Conservation (phyloP, 495 filamentous ascomycete species). For the Penicillium flavigenum region DNA sequence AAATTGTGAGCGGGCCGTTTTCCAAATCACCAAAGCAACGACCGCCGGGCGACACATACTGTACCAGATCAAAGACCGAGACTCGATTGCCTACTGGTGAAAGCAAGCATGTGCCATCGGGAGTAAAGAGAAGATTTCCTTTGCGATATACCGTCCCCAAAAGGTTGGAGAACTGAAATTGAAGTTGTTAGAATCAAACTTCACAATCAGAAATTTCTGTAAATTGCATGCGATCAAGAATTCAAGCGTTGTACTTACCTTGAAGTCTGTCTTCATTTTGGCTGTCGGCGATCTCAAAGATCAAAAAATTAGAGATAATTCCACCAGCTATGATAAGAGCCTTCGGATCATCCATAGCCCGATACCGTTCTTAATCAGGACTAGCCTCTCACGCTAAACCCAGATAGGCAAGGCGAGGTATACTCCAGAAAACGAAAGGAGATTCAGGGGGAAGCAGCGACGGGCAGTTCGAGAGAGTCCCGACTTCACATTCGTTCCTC, state of each 20-base stretch:
- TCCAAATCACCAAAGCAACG: background rate
- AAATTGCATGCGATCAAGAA: background rate
- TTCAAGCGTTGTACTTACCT: slow-evolving; percentile 51
- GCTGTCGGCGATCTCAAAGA: slow-evolving; percentile 30
- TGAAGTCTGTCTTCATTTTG: slow-evolving; percentile 95
- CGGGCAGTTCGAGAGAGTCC: slow-evolving; percentile 20
- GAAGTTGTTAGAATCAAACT: background rate
- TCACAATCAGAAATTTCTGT: background rate
- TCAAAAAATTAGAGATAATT: slow-evolving; percentile 29
- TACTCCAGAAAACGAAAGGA: slow-evolving; percentile 41
- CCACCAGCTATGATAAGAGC: slow-evolving; percentile 25
- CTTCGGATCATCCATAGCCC: slow-evolving; percentile 28
- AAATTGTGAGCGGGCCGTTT: slow-evolving; percentile 8
- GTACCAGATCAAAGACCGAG: slow-evolving; percentile 91
- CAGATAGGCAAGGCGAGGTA: slow-evolving; percentile 34
- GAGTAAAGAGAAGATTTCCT: slow-evolving; percentile 95
- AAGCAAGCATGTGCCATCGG: slow-evolving; percentile 90
- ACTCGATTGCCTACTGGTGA: slow-evolving; percentile 98
- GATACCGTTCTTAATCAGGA: slow-evolving; percentile 15
- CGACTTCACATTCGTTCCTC: slow-evolving; percentile 13
- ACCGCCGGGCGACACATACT: slow-evolving; percentile 55
- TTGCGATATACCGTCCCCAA: slow-evolving; percentile 96
- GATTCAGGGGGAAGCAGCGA: slow-evolving; percentile 37
- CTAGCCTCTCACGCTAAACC: slow-evolving; percentile 26
- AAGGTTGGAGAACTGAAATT: slow-evolving; percentile 80